A percentile compares a stretch with the other conserved stretches of the same genome.
Conservation (phyloP, 1,139 yeast genomes). For the Yamadazyma epiphylla region DNA sequence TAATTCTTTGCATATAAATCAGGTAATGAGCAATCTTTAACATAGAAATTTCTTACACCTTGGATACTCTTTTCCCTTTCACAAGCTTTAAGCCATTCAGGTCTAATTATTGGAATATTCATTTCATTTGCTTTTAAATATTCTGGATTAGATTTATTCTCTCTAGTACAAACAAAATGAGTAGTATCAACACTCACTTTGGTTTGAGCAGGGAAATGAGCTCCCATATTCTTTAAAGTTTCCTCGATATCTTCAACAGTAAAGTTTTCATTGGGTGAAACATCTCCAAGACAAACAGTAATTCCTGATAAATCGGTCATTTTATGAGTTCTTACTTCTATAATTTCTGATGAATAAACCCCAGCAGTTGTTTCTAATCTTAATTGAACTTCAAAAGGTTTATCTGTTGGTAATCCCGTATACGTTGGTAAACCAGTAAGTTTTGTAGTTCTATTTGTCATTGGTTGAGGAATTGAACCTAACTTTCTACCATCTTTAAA, state of each 20-base stretch:
- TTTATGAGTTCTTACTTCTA: conserved; percentile 81
- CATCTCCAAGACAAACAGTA: conserved; percentile 84
- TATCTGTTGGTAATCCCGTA: conserved; percentile 88
- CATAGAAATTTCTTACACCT: conserved; percentile 84
- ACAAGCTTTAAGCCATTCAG: conserved; percentile 97
- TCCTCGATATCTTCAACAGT: conserved; percentile 58
- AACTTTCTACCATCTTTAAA: conserved; percentile 78
- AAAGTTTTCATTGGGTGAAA: conserved; percentile 59
- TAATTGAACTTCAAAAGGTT: conserved; percentile 74
- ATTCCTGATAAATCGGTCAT: conserved; percentile 96
- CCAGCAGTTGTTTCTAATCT: conserved; percentile 90
- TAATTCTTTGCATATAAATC: conserved; percentile 43
- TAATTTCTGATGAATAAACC: conserved; percentile 59
- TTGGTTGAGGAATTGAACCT: conserved; percentile 84
- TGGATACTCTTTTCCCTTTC: conserved; percentile 84
- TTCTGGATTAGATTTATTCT: conserved; percentile 55
- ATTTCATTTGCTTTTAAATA: conserved; percentile 76
- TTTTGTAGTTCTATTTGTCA: conserved; percentile 76
- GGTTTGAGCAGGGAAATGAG: conserved; percentile 61
- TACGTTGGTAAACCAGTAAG: conserved; percentile 85
- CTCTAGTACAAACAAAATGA: conserved; percentile 77
- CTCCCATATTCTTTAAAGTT: conserved; percentile 72
- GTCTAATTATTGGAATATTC: conserved; percentile 92
- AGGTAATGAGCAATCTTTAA: conserved; percentile 49
- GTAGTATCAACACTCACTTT: conserved; percentile 87